phyloP scores from a whole-genome alignment of 371 early-diverging fungal species.

The Syncephalastrum sp. region DNA sequence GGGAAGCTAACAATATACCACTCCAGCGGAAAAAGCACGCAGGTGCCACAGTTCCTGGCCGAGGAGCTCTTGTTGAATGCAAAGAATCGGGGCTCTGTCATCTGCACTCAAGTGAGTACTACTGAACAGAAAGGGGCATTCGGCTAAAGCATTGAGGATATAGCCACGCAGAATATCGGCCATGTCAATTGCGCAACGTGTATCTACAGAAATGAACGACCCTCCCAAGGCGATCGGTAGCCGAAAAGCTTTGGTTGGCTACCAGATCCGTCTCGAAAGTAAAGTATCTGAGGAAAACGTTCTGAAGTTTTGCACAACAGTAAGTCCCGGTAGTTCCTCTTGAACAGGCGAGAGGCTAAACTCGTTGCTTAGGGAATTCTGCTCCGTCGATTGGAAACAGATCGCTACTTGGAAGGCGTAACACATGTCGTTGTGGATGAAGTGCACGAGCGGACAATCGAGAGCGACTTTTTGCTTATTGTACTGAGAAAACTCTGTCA shows the following conservation, averaged over 20 bases:
- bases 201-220: slow-evolving; percentile 80
- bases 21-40: slow-evolving; percentile 89
- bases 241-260: slow-evolving; percentile 71
- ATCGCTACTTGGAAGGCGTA: slow-evolving; percentile 56
- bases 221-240: slow-evolving; percentile 46
- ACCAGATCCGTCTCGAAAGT: slow-evolving; percentile 80
- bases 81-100: slow-evolving; percentile 50
- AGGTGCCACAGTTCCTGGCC: slow-evolving; percentile 87
- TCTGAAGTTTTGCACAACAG: slow-evolving; percentile 77
- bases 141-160: background rate
- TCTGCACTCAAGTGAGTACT: slow-evolving; percentile 82
- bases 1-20: slow-evolving; percentile 9
- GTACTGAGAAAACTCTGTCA: slow-evolving; percentile 53
- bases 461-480: slow-evolving; percentile 81
- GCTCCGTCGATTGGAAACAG: slow-evolving; percentile 65
- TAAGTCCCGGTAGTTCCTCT: slow-evolving; percentile 4
- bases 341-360: background rate
- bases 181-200: slow-evolving; percentile 88
- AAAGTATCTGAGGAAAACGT: slow-evolving; percentile 52
- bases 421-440: slow-evolving; percentile 84
- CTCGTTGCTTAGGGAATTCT: slow-evolving; percentile 59
- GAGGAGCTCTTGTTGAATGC: slow-evolving; percentile 51
- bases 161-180: slow-evolving; percentile 94
- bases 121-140: background rate
- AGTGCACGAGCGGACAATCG: slow-evolving; percentile 82